A percentile compares a stretch with the other conserved stretches of the same genome.
Conservation (phyloP, 345 rosid species). For the rapeseed (Brassica napus) region DNA sequence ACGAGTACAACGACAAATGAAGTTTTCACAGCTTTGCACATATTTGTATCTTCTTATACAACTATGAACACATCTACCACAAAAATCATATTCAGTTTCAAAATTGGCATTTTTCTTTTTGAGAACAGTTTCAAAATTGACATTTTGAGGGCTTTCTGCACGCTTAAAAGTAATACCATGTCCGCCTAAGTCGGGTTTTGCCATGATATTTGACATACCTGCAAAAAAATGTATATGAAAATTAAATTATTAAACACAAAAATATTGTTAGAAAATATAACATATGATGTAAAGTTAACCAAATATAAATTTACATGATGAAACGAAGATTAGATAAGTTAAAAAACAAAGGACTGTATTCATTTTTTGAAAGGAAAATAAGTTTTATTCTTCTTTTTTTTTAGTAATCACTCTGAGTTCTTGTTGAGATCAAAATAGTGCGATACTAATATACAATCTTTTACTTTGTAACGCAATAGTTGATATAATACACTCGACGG, state of each 20-base stretch:
- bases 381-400: neutral
- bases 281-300: neutral
- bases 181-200: neutral
- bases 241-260: neutral
- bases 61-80: neutral
- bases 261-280: neutral
- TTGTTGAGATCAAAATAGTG: no score
- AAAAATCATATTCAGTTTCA: neutral
- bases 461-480: no score
- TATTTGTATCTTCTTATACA: neutral
- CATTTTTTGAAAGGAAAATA: neutral
- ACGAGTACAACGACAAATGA: neutral
- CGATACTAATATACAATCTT: no score
- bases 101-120: no score
- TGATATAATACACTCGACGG: no score
- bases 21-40: neutral
- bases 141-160: neutral
- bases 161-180: neutral
- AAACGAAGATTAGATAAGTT: neutral
- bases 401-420: neutral
- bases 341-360: neutral
- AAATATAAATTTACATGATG: neutral
- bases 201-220: neutral
- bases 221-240: neutral
- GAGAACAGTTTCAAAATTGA: neutral